Base-by-base conservation (phyloP, 1,139 yeast genomes). In the Diutina catenulata region DNA sequence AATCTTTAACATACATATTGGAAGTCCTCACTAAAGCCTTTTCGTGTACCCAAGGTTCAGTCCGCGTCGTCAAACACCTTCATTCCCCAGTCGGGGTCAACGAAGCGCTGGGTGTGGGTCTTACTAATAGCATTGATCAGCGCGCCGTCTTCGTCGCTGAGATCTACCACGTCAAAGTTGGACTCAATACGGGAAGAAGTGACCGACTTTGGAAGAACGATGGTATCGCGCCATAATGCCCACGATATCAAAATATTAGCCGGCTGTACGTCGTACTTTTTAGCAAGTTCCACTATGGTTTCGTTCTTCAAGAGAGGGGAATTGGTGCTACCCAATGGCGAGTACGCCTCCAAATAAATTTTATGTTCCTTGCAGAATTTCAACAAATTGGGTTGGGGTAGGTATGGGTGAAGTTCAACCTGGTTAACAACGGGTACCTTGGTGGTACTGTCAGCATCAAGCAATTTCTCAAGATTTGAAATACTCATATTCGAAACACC, bases 311-410 rank as follows among this genome's bases (percentile, higher is more conserved):
- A 62, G 31, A 80, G 55, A 13, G 88, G 84, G 16, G 86, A 76
- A 40, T 73, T 74, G 14, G 71, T 61, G 27, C 84, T 73, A 15
- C 91, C 94, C 48, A 84, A 68, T 42, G 95, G 94, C 27, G 87
- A 78, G 57, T 80, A 84, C 29, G 91, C 88, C 55, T 82, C 83
- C 40, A 78, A 54, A 19, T 69, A 53, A 45, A 84, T 80, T 20
- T 68, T 70, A 45, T 81, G 62, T 20, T 62, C 52, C 43, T 68
- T 61, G 53, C 74, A 65, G 53, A 56, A 80, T 28, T 70, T 70
- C 41, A 73, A 55, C 43, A 83, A 63, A 44, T 80, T 80, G 32
- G 57, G 63, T 55, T 82, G 93, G 35, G 88, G 87, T 41, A 82
- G 65, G 48, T 69, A 69, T 41, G 91, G 93, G 53, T 83, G 94